phyloP scores from a whole-genome alignment of 352 stramenopile genomes.

The Phytophthora brassicae region DNA sequence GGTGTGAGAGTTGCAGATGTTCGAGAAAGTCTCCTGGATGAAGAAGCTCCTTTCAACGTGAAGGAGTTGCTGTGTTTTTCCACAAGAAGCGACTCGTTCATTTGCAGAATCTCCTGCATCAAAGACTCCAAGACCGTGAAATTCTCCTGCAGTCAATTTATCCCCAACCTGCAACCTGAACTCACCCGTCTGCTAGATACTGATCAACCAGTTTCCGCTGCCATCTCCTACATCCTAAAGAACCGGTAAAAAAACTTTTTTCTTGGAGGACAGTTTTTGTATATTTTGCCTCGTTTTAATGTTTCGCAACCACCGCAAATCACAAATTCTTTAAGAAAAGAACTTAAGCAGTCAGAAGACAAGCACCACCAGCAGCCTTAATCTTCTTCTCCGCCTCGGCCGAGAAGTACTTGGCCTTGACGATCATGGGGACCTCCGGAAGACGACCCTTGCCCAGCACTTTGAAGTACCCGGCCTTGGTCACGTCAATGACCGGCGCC shows the following conservation, averaged over 20 bases:
- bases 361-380: constrained; percentile 98
- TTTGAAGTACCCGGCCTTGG: constrained; percentile 99
- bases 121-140: constrained; percentile 3
- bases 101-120: constrained; percentile 42
- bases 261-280: constrained; percentile 39
- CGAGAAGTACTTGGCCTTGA: constrained; percentile 99
- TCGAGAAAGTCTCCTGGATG: constrained; percentile 35
- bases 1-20: constrained; percentile 32
- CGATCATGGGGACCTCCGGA: constrained; percentile 96
- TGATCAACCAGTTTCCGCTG: background rate
- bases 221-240: constrained; percentile 14
- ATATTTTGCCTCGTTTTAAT: no score
- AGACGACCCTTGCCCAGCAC: constrained; percentile 99
- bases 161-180: constrained; percentile 27
- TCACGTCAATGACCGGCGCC: constrained; percentile 99
- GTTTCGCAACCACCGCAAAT: constrained; percentile 68
- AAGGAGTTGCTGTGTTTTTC: constrained; percentile 62
- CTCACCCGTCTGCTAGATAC: constrained; percentile 14
- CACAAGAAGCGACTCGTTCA: constrained; percentile 27
- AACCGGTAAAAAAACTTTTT: constrained; percentile 9
- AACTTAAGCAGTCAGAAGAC: constrained; percentile 97
- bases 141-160: constrained; percentile 33
- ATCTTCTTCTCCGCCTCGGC: constrained; percentile 99
- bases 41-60: background rate
- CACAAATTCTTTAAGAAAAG: background rate